Evolutionary conservation across 306 rosid genomes (phyloP).

Genomic region (Vigna mungo): DNA sequence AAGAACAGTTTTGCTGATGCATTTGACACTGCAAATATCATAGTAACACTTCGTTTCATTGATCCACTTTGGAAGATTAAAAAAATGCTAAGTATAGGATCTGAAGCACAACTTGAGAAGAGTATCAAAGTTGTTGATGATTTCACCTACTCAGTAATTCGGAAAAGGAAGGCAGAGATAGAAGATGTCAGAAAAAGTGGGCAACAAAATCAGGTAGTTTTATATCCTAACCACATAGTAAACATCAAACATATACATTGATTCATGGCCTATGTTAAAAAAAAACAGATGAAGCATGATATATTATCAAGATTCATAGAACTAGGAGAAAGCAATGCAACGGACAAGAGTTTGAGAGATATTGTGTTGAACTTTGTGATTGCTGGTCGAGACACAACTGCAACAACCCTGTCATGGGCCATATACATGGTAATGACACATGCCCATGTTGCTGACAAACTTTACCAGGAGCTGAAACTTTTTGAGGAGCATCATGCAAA

Average conservation of each 20-base stretch:
- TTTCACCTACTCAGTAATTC: conserved; percentile 86
- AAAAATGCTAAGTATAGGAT: conserved; percentile 69
- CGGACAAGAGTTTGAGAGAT: conserved; percentile 84
- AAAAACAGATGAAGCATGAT: conserved; percentile 78
- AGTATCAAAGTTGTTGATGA: conserved; percentile 77
- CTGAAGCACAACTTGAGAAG: conserved; percentile 83
- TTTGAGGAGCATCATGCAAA: conserved; percentile 72
- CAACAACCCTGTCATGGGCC: conserved; percentile 95
- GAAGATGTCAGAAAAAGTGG: conserved; percentile 50
- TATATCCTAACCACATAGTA: neutral
- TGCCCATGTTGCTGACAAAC: conserved; percentile 73
- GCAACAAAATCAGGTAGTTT: conserved; percentile 61
- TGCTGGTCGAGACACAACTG: conserved; percentile 98
- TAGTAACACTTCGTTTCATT: conserved; percentile 88
- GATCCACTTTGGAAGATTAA: conserved; percentile 88
- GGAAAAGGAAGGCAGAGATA: conserved; percentile 79
- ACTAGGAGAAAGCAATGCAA: conserved; percentile 63
- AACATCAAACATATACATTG: neutral
- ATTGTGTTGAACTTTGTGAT: conserved; percentile 89
- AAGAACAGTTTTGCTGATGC: conserved; percentile 80
- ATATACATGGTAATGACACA: conserved; percentile 81
- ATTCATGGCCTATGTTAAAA: neutral
- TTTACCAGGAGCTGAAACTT: conserved; percentile 70
- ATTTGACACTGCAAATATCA: conserved; percentile 86
- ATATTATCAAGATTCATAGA: conserved; percentile 89